phyloP scores from a whole-genome alignment of 257 asterid genomes.

The Verbascum thapsus region DNA sequence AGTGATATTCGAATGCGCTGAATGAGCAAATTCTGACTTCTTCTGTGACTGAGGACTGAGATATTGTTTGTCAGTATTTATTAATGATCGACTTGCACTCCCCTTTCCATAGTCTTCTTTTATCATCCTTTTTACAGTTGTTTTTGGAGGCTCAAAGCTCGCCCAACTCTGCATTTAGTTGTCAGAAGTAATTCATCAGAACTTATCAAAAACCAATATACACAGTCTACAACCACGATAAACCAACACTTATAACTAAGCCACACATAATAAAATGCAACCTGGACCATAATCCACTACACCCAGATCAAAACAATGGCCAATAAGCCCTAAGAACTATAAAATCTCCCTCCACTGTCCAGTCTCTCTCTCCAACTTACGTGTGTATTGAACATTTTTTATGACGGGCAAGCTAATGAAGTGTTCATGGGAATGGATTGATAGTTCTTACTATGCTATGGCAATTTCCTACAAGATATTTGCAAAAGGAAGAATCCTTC shows the following conservation, averaged over 20 bases:
- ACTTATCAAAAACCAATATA: too few relatives aligned
- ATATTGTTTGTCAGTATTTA: constrained; percentile 47
- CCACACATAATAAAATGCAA: not conserved
- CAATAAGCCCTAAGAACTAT: constrained; percentile 20
- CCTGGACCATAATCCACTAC: not conserved
- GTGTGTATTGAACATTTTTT: not conserved
- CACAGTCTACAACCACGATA: not conserved
- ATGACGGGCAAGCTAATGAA: not conserved
- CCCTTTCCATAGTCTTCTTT: constrained; percentile 52
- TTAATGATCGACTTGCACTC: constrained; percentile 46
- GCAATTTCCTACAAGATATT: not conserved
- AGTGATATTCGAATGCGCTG: constrained; percentile 32
- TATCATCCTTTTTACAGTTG: constrained; percentile 75
- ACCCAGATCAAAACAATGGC: constrained; percentile 11
- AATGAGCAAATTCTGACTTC: constrained; percentile 45
- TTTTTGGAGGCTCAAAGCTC: constrained; percentile 65
- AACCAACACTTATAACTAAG: constrained; percentile 22
- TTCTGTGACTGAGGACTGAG: constrained; percentile 46
- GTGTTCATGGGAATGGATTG: constrained; percentile 12
- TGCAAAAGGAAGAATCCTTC: not conserved
- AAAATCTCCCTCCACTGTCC: constrained; percentile 4
- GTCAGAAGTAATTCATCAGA: constrained; percentile 26
- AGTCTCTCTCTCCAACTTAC: constrained; percentile 12
- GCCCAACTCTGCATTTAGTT: constrained; percentile 72
- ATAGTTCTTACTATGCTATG: constrained; percentile 7